These are phyloP conservation scores for thale cress (Arabidopsis thaliana) DNA, from an alignment of 345 rosid species.

Conservation along the genomic window DNA sequence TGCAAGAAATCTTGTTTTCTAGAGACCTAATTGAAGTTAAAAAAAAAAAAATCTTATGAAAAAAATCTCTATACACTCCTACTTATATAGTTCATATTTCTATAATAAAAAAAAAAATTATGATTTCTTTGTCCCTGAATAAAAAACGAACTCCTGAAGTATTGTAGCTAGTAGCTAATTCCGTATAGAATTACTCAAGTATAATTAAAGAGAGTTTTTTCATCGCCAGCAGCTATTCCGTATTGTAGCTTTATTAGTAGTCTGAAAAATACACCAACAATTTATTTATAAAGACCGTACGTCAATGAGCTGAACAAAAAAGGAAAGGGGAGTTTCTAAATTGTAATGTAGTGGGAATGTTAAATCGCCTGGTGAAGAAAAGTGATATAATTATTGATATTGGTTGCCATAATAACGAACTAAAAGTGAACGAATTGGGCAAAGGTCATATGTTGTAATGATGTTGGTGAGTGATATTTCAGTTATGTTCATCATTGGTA, in stretches of 20 bases:
- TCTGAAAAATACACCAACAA: neutral
- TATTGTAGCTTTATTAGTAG: neutral
- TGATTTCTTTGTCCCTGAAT: too few species aligned
- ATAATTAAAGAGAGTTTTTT: too few species aligned
- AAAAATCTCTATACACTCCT: too few species aligned
- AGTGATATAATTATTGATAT: constrained; percentile 27
- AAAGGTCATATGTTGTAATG: constrained; percentile 44
- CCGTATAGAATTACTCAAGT: too few species aligned
- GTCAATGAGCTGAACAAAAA: constrained; percentile 6
- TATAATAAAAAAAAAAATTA: too few species aligned
- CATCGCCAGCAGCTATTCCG: neutral
- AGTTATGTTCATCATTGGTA: constrained; percentile 43
- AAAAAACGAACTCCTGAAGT: too few species aligned
- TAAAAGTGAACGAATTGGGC: constrained; percentile 35
- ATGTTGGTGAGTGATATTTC: constrained; percentile 36
- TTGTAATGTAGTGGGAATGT: constrained; percentile 29
- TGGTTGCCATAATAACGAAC: constrained; percentile 32
- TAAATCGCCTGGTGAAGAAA: constrained; percentile 35
- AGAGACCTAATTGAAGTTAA: too few species aligned
- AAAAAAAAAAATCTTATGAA: too few species aligned
- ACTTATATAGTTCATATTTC: too few species aligned
- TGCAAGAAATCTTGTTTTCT: too few species aligned
- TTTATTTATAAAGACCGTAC: neutral
- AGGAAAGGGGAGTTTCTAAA: constrained; percentile 11
- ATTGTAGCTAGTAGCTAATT: too few species aligned